Conservation (phyloP, 2,329 filamentous ascomycete genomes). For the Alternaria dauci region DNA sequence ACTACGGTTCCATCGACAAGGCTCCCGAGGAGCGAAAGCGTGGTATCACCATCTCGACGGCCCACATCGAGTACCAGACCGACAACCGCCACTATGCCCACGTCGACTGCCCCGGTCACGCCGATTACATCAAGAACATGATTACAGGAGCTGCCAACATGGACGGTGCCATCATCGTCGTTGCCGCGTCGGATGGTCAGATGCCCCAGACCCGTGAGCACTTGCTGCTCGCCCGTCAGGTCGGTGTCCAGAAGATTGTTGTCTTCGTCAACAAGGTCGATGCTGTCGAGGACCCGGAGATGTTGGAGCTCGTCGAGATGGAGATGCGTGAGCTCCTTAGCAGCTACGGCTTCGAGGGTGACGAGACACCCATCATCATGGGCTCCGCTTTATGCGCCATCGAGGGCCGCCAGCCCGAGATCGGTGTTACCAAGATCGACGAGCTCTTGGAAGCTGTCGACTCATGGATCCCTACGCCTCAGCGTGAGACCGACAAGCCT, state of each 20-base stretch:
- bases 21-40: constrained; percentile 99
- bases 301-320: constrained; percentile 99
- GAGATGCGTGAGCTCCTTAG: constrained; percentile 98
- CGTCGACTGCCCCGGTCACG: constrained; percentile 99
- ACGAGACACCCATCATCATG: constrained; percentile 96
- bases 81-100: constrained; percentile 96
- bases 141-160: constrained; percentile 99
- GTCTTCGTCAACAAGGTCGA: constrained; percentile 99
- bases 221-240: constrained; percentile 95
- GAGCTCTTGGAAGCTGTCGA: constrained; percentile 91
- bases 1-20: constrained; percentile 98
- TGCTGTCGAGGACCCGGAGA: constrained; percentile 95
- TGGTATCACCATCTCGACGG: constrained; percentile 98
- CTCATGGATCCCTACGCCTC: constrained; percentile 93
- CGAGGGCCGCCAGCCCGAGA: constrained; percentile 84
- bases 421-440: constrained; percentile 87
- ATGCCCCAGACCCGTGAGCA: constrained; percentile 99
- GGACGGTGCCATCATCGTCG: constrained; percentile 98
- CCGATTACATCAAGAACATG: constrained; percentile 99
- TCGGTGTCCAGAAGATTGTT: constrained; percentile 97
- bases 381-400: constrained; percentile 95
- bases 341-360: constrained; percentile 96
- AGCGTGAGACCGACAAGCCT: constrained; percentile 95
- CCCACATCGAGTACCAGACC: constrained; percentile 98
- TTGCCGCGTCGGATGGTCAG: constrained; percentile 97